These are phyloP conservation scores for Nyctanthes arbortristis DNA, from an alignment of 257 asterid species.

Conservation along the genomic window DNA sequence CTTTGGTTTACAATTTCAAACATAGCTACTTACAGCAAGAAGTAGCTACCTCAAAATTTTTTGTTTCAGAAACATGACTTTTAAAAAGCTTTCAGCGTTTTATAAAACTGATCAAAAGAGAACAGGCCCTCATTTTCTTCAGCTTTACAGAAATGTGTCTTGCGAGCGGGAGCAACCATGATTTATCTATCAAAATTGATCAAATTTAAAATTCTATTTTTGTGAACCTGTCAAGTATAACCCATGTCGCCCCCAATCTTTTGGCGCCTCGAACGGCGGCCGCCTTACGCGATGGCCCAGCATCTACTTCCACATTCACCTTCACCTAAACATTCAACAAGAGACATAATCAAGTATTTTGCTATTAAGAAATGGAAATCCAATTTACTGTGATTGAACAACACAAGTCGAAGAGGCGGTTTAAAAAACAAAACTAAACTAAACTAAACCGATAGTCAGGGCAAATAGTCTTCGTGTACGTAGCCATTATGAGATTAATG, in stretches of 20 bases:
- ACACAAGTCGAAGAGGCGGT: too few species aligned
- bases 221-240: slow-evolving; percentile 60
- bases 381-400: not conserved
- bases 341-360: not conserved
- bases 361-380: too few species aligned
- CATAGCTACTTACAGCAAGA: too few species aligned
- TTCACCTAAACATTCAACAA: slow-evolving; percentile 38
- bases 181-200: not conserved
- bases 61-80: not conserved
- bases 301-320: slow-evolving; percentile 44
- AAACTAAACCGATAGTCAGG: not conserved
- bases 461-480: not conserved
- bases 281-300: slow-evolving; percentile 51
- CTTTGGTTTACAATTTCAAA: too few species aligned
- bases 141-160: too few species aligned
- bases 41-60: too few species aligned
- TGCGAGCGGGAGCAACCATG: not conserved
- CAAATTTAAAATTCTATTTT: not conserved
- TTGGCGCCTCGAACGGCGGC: slow-evolving; percentile 45
- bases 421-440: not conserved
- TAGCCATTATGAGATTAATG: too few species aligned
- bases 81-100: not conserved
- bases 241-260: slow-evolving; percentile 50
- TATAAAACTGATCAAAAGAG: too few species aligned
- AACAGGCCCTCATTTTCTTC: too few species aligned